Base-by-base conservation (phyloP, 495 filamentous ascomycete species). In the Cryomyces minteri region DNA sequence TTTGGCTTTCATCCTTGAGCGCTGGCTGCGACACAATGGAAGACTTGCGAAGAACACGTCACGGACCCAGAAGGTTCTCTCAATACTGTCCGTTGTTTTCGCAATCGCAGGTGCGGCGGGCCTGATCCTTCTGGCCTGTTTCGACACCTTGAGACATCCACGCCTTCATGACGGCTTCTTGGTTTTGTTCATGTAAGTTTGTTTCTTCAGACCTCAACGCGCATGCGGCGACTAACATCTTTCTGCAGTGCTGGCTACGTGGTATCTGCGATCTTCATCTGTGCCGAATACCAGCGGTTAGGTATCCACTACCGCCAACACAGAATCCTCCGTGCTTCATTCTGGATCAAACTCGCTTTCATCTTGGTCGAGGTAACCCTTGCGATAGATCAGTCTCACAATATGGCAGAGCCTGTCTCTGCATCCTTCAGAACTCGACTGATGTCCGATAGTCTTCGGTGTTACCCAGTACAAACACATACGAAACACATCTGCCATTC, bases 271-370 rank as follows among this genome's bases (percentile, higher is more conserved):
- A 73, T 93, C 44, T 80, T 86, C 54, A 80, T 87, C 49, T 92
- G 85, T 65, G 74, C 74, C 62, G 88, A 94, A 54, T 95, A 93
- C 59, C 75, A 88, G 50, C 76, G 80, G 0, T 68, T 96, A 0
- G 85, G 87, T 31, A 76, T 77, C 43, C 76, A 78, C 51, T 83
- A 81, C 66, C 77, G 79, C 45, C 65, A 83, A 39, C 78, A 86
- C 59, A 68, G 69, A 29, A 61, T 92, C 43, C 70, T 96, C 8
- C 70, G 80, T 30, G 58, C 70, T 47, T 84, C 77, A 46, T 96
- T 94, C 63, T 80, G 72, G 65, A 68, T 88, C 54, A 96, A 96
- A 62, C 62, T 85, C 11, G 37, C 51, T 32, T 94, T 96, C 61
- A 76, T 94, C 30, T 54, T 94, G 10, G 52, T 92, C 44, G 87